Base-by-base conservation (phyloP, 257 asterid species). In the Thymus mandschuricus region DNA sequence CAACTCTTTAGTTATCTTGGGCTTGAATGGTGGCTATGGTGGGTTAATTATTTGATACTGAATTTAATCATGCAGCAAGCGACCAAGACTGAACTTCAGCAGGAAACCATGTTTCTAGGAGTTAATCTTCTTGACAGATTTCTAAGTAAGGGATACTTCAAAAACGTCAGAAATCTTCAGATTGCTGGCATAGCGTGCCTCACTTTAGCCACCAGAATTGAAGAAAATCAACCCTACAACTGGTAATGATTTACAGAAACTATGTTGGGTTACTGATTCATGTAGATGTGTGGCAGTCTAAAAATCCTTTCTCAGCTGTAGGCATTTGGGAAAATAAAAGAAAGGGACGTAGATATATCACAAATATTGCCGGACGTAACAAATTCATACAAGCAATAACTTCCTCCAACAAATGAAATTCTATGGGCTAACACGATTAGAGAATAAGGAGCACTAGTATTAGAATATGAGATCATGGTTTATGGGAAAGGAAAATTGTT, bases 151-250 rank as follows among this genome's bases (percentile, higher is more conserved):
- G 98, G 99, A 54, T 92, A 87, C 91, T 95, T 95, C 84, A 80
- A 71, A 81, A 80, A 75, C 68, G 75, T 60, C 81, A 81, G 82
- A 63, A 81, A 80, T 83, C 97, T 95, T 79, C 97, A 88, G 83
- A 82, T 92, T 75, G 92, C 82, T 72, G 99, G 96, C 71, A 88
- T 92, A 60, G 97, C 98, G 15, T 95, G 99, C 83, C 96, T 95
- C 81, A 84, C 92, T 60, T 79, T 92, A 60, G 99, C 99, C 71
- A 87, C 84, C 77, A 89, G 98, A 80, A 81, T 95, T n/a, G 98
- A 92, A 88, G 98, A 95, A 87, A 95, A 87, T 70, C 99, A 95
- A 80, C 96, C 97, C 10, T 68, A 76, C 76, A 95, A 92, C 92
- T 72, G 98, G 99, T 85, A 79, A 62, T 50, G 59, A 50, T 55